Conservation (phyloP, 441 rosid species). For the Euphorbia celastroides region DNA sequence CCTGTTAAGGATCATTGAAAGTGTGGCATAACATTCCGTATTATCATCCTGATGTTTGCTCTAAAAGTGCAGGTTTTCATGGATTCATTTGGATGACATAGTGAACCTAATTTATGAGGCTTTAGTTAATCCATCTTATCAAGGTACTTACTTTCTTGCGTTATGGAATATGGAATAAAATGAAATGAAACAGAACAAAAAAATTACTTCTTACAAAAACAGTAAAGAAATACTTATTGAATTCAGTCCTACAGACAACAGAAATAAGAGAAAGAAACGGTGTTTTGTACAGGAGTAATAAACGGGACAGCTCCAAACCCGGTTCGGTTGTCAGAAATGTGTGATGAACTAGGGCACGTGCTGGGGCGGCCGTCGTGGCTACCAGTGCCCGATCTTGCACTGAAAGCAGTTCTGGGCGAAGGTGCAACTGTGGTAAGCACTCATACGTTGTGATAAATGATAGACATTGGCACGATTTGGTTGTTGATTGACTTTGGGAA, state of each 20-base stretch:
- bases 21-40: background rate
- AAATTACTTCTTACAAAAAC: too few relatives aligned
- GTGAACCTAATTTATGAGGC: conserved; percentile 81
- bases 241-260: too few relatives aligned
- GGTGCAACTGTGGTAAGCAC: conserved; percentile 74
- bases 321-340: conserved; percentile 80
- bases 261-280: too few relatives aligned
- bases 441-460: too few relatives aligned
- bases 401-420: conserved; percentile 87
- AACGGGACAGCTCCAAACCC: conserved; percentile 97
- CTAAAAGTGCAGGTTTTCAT: conserved; percentile 64
- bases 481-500: too few relatives aligned
- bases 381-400: conserved; percentile 91
- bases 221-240: too few relatives aligned
- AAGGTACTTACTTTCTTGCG: conserved; percentile 38
- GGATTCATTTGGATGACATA: conserved; percentile 93
- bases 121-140: conserved; percentile 68
- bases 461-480: too few relatives aligned
- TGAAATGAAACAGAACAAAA: too few relatives aligned
- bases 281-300: conserved; percentile 92
- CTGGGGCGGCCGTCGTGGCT: conserved; percentile 94
- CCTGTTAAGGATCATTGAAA: background rate
- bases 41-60: conserved; percentile 5
- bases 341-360: conserved; percentile 66
- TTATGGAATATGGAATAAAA: too few relatives aligned